phyloP scores from a whole-genome alignment of 2,329 filamentous ascomycete species.

The Cercospora brassicicola region DNA sequence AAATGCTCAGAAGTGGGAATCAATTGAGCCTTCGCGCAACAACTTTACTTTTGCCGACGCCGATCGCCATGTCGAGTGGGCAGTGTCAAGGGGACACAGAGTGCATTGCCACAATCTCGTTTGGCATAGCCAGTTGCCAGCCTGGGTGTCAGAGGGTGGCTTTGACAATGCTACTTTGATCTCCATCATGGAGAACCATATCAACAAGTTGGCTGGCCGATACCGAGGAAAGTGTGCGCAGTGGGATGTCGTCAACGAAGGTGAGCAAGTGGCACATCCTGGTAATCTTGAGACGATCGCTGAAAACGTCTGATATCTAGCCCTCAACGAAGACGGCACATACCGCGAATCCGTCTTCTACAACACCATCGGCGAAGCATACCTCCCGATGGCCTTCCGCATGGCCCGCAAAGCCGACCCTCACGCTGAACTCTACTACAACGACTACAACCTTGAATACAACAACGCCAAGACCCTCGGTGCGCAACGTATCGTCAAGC shows the following conservation, averaged over 20 bases:
- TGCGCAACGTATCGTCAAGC: constrained; percentile 30
- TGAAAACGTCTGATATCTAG: no score
- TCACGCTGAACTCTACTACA: constrained; percentile 34
- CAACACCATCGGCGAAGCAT: constrained; percentile 34
- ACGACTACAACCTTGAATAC: constrained; percentile 37
- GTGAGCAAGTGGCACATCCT: no score
- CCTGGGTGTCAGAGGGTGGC: constrained; percentile 38
- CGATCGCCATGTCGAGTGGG: not conserved
- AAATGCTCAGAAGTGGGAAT: constrained; percentile 45
- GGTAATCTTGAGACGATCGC: no score
- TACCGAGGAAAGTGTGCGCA: constrained; percentile 43
- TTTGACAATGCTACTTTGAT: constrained; percentile 45
- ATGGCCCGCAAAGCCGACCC: constrained; percentile 28
- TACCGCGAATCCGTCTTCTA: constrained; percentile 32
- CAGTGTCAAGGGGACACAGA: constrained; percentile 38
- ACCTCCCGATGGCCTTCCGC: constrained; percentile 33
- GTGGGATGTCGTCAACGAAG: constrained; percentile 25
- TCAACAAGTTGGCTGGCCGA: constrained; percentile 42
- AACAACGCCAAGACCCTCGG: constrained; percentile 29
- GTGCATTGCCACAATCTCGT: constrained; percentile 46
- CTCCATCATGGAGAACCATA: constrained; percentile 45
- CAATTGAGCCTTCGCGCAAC: constrained; percentile 40
- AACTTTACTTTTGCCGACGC: constrained; percentile 37
- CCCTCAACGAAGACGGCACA: constrained; percentile 23
- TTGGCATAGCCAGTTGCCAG: constrained; percentile 46